Evolutionary conservation across 2,329 filamentous ascomycete genomes (phyloP).

Genomic region (Thermomyces lanuginosus): DNA sequence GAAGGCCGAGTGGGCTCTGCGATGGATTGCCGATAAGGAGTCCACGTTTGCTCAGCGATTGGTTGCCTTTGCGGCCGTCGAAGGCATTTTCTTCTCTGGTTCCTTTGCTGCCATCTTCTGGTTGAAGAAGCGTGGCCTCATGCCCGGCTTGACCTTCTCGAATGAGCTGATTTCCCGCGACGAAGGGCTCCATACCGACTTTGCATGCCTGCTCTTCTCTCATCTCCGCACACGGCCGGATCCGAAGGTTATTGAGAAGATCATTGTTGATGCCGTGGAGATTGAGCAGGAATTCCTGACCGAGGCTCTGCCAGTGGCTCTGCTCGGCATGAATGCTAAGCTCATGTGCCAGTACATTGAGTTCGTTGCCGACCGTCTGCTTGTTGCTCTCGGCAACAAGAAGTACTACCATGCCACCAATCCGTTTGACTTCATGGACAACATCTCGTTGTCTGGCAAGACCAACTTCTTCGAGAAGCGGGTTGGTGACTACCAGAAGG

Average conservation of each 20-base stretch:
- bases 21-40: constrained; percentile 85
- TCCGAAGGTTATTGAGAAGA: constrained; percentile 63
- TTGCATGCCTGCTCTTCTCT: constrained; percentile 94
- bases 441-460: constrained; percentile 96
- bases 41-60: constrained; percentile 92
- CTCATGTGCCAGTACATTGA: constrained; percentile 99
- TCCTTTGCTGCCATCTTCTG: constrained; percentile 99
- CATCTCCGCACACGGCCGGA: constrained; percentile 83
- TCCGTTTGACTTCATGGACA: constrained; percentile 99
- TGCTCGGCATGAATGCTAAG: constrained; percentile 92
- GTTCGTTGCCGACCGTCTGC: constrained; percentile 91
- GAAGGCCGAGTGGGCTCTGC: constrained; percentile 96
- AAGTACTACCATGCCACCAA: constrained; percentile 88
- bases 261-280: constrained; percentile 82
- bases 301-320: constrained; percentile 77
- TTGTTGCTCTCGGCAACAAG: constrained; percentile 81
- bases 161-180: constrained; percentile 99
- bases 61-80: constrained; percentile 90
- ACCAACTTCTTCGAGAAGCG: constrained; percentile 99
- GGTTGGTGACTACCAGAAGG: constrained; percentile 98
- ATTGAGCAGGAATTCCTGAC: constrained; percentile 98
- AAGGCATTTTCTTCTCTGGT: constrained; percentile 99
- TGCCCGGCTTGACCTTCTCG: constrained; percentile 96
- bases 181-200: constrained; percentile 98
- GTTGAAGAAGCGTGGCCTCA: constrained; percentile 99